Evolutionary conservation across 805 yeast species (phyloP).

Genomic region (Diddensiella santjacobensis): DNA sequence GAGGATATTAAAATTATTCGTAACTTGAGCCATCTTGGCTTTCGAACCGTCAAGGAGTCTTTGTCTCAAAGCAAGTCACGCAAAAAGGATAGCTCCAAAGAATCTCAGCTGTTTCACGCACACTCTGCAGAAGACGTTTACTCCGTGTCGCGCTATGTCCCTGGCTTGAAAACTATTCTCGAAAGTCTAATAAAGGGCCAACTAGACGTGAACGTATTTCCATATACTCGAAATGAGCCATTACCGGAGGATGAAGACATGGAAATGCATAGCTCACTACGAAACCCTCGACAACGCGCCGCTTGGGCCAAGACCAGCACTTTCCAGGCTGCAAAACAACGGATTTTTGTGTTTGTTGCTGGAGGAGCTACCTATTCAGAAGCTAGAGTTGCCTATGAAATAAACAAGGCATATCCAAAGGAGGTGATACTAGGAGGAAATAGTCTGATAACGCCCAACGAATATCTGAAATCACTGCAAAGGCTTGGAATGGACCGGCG

Average conservation of each 20-base stretch:
- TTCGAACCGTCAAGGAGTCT: conserved; percentile 46
- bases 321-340: conserved; percentile 48
- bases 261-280: conserved; percentile 49
- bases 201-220: conserved; percentile 59
- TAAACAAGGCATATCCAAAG: conserved; percentile 51
- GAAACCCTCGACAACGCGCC: conserved; percentile 70
- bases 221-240: conserved; percentile 74
- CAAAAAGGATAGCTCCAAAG: background rate
- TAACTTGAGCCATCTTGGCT: conserved; percentile 58
- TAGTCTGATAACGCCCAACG: conserved; percentile 49
- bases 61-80: conserved; percentile 26
- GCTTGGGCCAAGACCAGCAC: conserved; percentile 61
- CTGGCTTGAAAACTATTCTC: conserved; percentile 61
- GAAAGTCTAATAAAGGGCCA: conserved; percentile 45
- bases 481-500: conserved; percentile 29
- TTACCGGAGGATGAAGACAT: conserved; percentile 31
- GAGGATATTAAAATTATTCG: conserved; percentile 49
- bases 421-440: conserved; percentile 83
- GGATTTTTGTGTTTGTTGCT: conserved; percentile 74
- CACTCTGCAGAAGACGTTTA: conserved; percentile 29
- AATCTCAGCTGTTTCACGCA: conserved; percentile 4
- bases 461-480: conserved; percentile 31
- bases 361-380: conserved; percentile 91
- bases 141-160: conserved; percentile 56
- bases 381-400: conserved; percentile 67